These are phyloP conservation scores for Hypomyces rosellus DNA, from an alignment of 2,329 filamentous ascomycete genomes.

Conservation along the genomic window DNA sequence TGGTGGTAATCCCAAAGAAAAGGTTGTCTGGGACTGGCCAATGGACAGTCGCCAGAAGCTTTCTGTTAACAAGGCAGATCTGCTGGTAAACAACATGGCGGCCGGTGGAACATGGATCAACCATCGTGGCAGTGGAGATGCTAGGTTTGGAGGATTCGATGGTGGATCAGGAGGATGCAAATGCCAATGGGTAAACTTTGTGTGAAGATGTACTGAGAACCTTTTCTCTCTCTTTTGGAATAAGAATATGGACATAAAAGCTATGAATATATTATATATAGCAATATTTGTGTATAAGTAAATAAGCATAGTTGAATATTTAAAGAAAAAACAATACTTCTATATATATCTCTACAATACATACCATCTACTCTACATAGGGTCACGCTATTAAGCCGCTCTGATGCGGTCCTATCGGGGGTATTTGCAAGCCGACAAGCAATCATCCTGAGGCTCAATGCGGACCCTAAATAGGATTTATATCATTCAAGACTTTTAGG, in stretches of 20 bases:
- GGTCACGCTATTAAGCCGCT: too few species aligned
- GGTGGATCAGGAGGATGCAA: slow-evolving; percentile 57
- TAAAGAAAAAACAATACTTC: too few species aligned
- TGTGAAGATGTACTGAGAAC: slow-evolving; percentile 8
- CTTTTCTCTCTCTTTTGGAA: neutral
- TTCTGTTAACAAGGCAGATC: slow-evolving; percentile 33
- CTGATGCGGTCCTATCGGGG: too few species aligned
- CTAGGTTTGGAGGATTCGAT: slow-evolving; percentile 52
- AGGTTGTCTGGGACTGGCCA: slow-evolving; percentile 49
- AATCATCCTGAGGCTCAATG: too few species aligned
- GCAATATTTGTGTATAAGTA: neutral
- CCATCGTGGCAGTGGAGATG: slow-evolving; percentile 35
- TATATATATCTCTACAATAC: too few species aligned
- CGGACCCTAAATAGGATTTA: too few species aligned
- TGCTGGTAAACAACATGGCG: slow-evolving; percentile 44
- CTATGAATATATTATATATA: neutral
- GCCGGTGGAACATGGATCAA: slow-evolving; percentile 51
- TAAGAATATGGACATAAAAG: neutral
- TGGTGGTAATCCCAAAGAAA: slow-evolving; percentile 47
- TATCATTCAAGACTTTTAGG: too few species aligned
- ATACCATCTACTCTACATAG: too few species aligned
- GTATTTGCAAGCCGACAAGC: too few species aligned
- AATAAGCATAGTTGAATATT: neutral
- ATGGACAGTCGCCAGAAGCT: slow-evolving; percentile 43
- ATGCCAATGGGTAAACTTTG: slow-evolving; percentile 56